phyloP scores from a whole-genome alignment of 2,329 filamentous ascomycete genomes.

The Pyrenophora teres region DNA sequence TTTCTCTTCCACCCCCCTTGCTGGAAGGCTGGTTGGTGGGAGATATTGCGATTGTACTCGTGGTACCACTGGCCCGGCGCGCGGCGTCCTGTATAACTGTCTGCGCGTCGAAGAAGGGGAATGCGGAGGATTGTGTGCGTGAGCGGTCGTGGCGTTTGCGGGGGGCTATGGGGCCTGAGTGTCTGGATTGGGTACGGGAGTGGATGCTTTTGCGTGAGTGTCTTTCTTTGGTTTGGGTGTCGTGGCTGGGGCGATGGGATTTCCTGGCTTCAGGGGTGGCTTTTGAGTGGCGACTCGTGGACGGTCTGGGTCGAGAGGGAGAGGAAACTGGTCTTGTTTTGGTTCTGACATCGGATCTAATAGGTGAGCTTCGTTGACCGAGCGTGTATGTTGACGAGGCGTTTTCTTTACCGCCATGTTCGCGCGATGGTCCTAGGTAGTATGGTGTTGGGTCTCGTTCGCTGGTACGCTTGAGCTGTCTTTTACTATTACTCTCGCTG shows the following conservation, averaged over 20 bases:
- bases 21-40: no score
- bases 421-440: slow-evolving; percentile 15
- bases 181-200: slow-evolving; percentile 28
- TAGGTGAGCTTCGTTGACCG: slow-evolving; percentile 10
- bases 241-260: slow-evolving; percentile 13
- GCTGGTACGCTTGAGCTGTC: slow-evolving; percentile 30
- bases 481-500: slow-evolving; percentile 20
- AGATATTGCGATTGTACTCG: no score
- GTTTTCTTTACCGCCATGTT: slow-evolving; percentile 43
- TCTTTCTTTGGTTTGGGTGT: slow-evolving; percentile 22
- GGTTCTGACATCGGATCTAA: neutral
- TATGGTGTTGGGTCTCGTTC: slow-evolving; percentile 38
- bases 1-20: no score
- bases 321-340: slow-evolving; percentile 1
- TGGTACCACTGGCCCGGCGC: no score
- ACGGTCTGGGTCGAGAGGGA: no score
- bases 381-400: slow-evolving; percentile 31
- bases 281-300: no score
- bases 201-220: slow-evolving; percentile 34
- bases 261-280: slow-evolving; percentile 7
- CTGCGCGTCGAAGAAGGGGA: slow-evolving; percentile 32
- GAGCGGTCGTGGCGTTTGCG: slow-evolving; percentile 25
- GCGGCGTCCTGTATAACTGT: no score
- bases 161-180: slow-evolving; percentile 14
- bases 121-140: slow-evolving; percentile 37